Evolutionary conservation across 2,329 filamentous ascomycete genomes (phyloP).

Genomic region (Aspergillus transmontanensis): DNA sequence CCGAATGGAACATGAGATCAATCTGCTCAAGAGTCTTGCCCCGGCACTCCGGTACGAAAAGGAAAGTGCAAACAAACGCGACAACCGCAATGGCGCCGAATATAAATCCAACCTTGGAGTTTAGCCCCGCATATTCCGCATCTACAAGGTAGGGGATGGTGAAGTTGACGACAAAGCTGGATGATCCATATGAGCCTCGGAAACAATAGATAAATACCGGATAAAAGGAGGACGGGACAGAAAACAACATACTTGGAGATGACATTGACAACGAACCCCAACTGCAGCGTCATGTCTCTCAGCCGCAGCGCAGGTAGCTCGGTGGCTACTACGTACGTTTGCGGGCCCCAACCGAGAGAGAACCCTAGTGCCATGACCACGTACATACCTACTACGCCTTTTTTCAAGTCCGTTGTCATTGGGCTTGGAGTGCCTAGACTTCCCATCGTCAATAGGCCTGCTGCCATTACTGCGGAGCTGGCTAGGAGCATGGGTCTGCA

Average conservation of each 20-base stretch:
- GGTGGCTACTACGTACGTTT: slow-evolving; percentile 24
- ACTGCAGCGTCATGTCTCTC: slow-evolving; percentile 9
- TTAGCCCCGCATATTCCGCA: slow-evolving; percentile 37
- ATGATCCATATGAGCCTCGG: not conserved
- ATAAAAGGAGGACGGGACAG: not conserved
- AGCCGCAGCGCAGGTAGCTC: slow-evolving; percentile 20
- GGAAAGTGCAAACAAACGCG: slow-evolving; percentile 28
- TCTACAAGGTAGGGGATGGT: slow-evolving; percentile 43
- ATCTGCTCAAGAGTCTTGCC: slow-evolving; percentile 17
- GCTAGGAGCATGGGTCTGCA: not conserved
- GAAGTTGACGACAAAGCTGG: slow-evolving; percentile 34
- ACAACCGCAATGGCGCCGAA: not conserved
- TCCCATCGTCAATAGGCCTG: not conserved
- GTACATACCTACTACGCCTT: slow-evolving; percentile 18
- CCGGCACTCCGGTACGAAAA: slow-evolving; percentile 24
- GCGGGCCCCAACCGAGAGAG: slow-evolving; percentile 19
- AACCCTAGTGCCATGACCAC: slow-evolving; percentile 18
- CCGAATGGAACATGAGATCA: slow-evolving; percentile 3
- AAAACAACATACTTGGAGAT: slow-evolving; percentile 5
- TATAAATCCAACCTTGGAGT: slow-evolving; percentile 25
- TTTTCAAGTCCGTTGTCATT: not conserved
- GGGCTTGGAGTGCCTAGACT: not conserved
- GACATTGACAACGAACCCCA: slow-evolving; percentile 11
- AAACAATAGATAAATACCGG: not conserved
- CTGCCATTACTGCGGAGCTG: not conserved